phyloP scores from a whole-genome alignment of 1,139 yeast species.

The Pichia kudriavzevii region DNA sequence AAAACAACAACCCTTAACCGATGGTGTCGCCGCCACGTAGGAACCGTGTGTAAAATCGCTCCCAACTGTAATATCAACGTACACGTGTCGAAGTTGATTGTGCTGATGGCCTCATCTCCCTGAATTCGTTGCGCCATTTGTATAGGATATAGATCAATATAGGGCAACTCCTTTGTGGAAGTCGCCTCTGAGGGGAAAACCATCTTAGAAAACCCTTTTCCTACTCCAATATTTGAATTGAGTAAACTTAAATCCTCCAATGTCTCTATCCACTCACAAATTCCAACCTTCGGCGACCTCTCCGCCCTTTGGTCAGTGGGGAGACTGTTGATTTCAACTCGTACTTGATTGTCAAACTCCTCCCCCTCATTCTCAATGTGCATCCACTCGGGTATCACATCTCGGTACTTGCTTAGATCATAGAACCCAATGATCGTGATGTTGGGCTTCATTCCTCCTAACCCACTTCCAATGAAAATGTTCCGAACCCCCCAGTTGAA shows the following conservation, averaged over 20 bases:
- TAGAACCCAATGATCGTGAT: slow-evolving; percentile 86
- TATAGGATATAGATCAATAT: slow-evolving; percentile 86
- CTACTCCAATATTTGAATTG: slow-evolving; percentile 90
- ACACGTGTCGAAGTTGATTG: slow-evolving; percentile 79
- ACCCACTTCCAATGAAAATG: slow-evolving; percentile 83
- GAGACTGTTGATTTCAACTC: slow-evolving; percentile 30
- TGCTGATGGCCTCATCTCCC: slow-evolving; percentile 66
- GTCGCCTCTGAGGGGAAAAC: slow-evolving; percentile 28
- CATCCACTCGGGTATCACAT: slow-evolving; percentile 18
- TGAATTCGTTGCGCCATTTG: slow-evolving; percentile 81
- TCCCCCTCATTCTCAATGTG: slow-evolving; percentile 19
- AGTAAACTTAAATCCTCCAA: slow-evolving; percentile 88
- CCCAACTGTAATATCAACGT: slow-evolving; percentile 89
- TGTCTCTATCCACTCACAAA: slow-evolving; percentile 85
- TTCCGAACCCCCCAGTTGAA: slow-evolving; percentile 96
- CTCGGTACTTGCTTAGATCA: slow-evolving; percentile 37
- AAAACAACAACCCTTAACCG: slow-evolving; percentile 74
- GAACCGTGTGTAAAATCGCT: slow-evolving; percentile 85
- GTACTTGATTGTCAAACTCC: slow-evolving; percentile 23
- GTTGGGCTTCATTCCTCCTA: slow-evolving; percentile 97
- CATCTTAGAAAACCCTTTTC: slow-evolving; percentile 69
- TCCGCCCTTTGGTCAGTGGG: slow-evolving; percentile 75
- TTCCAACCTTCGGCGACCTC: slow-evolving; percentile 59
- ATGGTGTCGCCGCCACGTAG: slow-evolving; percentile 80
- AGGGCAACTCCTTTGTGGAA: slow-evolving; percentile 34